Evolutionary conservation across 108 stramenopile genomes (phyloP).

Genomic region (Aurantiochytrium sp.): DNA sequence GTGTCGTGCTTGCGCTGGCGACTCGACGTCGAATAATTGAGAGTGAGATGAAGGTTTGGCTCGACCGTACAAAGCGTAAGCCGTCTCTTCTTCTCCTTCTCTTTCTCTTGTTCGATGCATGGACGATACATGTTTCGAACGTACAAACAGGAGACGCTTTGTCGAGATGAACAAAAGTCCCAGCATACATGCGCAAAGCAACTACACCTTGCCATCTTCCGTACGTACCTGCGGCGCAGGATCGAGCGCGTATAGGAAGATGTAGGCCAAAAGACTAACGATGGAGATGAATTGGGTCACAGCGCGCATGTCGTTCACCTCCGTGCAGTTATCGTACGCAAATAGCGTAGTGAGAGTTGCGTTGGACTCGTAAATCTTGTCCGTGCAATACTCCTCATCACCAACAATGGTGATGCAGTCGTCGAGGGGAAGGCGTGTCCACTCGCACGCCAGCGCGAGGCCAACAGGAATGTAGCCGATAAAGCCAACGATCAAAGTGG

Average conservation of each 20-base stretch:
- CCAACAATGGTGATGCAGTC: neutral
- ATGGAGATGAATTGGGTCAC: neutral
- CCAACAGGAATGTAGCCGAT: neutral
- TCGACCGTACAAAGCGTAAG: too few relatives aligned
- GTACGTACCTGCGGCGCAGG: neutral
- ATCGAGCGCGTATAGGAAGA: neutral
- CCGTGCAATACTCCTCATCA: neutral
- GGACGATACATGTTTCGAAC: too few relatives aligned
- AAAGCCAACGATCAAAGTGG: neutral
- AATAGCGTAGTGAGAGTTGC: neutral
- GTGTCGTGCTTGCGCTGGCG: too few relatives aligned
- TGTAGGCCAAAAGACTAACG: neutral
- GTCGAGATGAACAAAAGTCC: too few relatives aligned
- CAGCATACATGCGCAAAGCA: too few relatives aligned
- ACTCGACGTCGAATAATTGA: too few relatives aligned
- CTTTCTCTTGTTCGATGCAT: too few relatives aligned
- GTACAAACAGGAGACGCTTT: too few relatives aligned
- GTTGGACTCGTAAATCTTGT: neutral
- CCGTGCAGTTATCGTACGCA: neutral
- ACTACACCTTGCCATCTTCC: neutral
- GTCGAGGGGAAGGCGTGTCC: neutral
- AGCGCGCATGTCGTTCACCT: neutral
- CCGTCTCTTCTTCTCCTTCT: too few relatives aligned
- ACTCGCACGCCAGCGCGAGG: neutral
- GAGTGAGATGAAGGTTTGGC: too few relatives aligned